Evolutionary conservation across 495 filamentous ascomycete species (phyloP), one percentile per base, ranked within the genome.

Genomic region (Lophiotrema nucula): DNA sequence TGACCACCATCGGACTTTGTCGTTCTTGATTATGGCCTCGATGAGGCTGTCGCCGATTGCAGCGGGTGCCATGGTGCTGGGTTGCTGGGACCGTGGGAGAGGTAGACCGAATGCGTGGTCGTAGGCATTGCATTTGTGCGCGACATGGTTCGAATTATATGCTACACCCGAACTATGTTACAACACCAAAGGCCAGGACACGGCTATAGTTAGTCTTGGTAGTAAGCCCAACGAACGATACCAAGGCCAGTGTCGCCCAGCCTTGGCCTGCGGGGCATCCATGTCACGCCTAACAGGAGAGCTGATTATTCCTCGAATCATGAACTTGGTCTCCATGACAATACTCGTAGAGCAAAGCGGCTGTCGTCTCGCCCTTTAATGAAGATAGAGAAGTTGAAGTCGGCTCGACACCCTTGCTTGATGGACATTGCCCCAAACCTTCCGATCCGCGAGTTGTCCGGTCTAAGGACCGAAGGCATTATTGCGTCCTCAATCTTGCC

Each of bases 1-100:
- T 65, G 79, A 77, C 64, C 81, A 85, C 84, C 83, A 84, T 39
- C 73, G 70, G 22, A 79, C 69, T 47, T 73, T 78, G 65, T 82
- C 80, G 39, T 75, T 74, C 65, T 74, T 74, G 60, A 78, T 76
- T 66, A 83, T 72, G 57, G 75, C 73, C 70, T 77, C 77, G 68
- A 83, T 71, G 61, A 75, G 58, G 54, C 77, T 76, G 62, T 77
- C 75, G 3, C 35, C 23, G 8, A 26, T 13, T 27, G 35, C 35
- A 1, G 11, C 13, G 24, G 49, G 49, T 19, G 49, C 4, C 49
- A 53, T 53, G 15, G 8, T 15, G 31, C 15, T 35, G 31, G 15
- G 8, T 35, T 8, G 8, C 31, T 35, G n/a, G n/a, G n/a, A n/a
- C n/a, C n/a, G n/a, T n/a, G n/a, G 31, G 31, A 35, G 31, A 15